A percentile compares a stretch with the other conserved stretches of the same genome.
phyloP scores from a whole-genome alignment of 2,329 filamentous ascomycete species.

The Cercospora brassicicola region DNA sequence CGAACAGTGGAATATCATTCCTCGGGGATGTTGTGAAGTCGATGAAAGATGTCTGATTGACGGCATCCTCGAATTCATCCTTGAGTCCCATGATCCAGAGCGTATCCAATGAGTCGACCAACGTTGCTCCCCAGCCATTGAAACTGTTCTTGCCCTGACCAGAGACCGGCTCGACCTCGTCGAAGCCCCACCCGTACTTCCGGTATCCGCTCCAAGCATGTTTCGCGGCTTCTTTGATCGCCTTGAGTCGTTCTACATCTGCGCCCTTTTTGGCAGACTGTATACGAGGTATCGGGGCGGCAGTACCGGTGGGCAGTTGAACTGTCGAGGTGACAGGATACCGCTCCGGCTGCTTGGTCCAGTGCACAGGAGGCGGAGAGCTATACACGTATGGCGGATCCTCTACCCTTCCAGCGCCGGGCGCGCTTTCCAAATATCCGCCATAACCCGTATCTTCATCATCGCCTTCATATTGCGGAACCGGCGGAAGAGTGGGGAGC shows the following conservation, averaged over 20 bases:
- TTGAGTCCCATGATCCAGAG: constrained; percentile 82
- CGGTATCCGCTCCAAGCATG: constrained; percentile 83
- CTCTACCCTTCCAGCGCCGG: constrained; percentile 3
- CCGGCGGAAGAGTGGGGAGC: constrained; percentile 15
- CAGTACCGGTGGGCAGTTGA: constrained; percentile 68
- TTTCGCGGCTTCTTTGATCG: constrained; percentile 71
- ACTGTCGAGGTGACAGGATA: constrained; percentile 80
- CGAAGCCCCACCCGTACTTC: constrained; percentile 76
- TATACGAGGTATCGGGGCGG: constrained; percentile 71
- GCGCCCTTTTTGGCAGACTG: constrained; percentile 68
- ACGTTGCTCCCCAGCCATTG: constrained; percentile 84
- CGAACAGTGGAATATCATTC: constrained; percentile 80
- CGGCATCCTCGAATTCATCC: constrained; percentile 77
- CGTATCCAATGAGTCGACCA: constrained; percentile 80
- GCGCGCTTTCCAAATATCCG: not conserved
- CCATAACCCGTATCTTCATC: constrained; percentile 10
- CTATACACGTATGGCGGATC: constrained; percentile 11
- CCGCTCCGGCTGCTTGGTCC: constrained; percentile 64
- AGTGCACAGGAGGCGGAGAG: constrained; percentile 52
- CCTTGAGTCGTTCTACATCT: constrained; percentile 61
- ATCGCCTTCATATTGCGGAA: constrained; percentile 6
- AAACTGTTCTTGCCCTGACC: constrained; percentile 74
- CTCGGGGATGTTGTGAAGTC: constrained; percentile 76
- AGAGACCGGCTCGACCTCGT: constrained; percentile 76
- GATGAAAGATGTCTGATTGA: constrained; percentile 67